phyloP scores from a whole-genome alignment of 2,329 filamentous ascomycete genomes.

The Acephala macrosclerotiorum region DNA sequence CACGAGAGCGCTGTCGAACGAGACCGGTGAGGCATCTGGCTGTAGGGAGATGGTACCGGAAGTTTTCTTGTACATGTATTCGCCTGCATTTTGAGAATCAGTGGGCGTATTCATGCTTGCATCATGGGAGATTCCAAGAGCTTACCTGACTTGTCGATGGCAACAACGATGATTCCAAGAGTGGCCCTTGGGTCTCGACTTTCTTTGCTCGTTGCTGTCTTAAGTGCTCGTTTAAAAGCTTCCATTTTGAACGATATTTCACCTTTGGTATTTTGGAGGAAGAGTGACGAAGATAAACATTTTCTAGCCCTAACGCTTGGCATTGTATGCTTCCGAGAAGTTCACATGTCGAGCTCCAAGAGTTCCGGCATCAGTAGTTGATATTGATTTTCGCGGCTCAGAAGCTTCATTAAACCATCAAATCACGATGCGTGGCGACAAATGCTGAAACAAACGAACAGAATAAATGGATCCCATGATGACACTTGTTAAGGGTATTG shows the following conservation, averaged over 20 bases:
- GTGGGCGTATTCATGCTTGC: background rate
- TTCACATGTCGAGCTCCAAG: background rate
- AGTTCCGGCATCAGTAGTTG: background rate
- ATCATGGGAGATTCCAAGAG: background rate
- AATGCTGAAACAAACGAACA: constrained; percentile 1
- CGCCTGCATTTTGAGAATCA: background rate
- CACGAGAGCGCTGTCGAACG: constrained; percentile 53
- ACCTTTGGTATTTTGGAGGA: background rate
- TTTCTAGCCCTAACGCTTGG: background rate
- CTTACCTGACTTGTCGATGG: background rate
- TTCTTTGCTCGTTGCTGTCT: background rate
- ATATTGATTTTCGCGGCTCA: constrained; percentile 9
- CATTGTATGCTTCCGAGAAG: background rate
- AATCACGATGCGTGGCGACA: background rate
- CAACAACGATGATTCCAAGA: background rate
- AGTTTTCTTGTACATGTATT: background rate
- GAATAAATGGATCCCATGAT: background rate
- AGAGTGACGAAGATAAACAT: background rate
- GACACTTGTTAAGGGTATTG: background rate
- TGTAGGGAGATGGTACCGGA: background rate
- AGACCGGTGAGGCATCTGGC: constrained; percentile 55
- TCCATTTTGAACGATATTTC: background rate
- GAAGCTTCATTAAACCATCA: background rate
- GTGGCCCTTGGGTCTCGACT: background rate
- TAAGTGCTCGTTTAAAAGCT: background rate